A percentile compares a stretch with the other conserved stretches of the same genome.
Evolutionary conservation across 176 grass and related monocot genomes (phyloP).

Genomic region (Aegilops bicornis): DNA sequence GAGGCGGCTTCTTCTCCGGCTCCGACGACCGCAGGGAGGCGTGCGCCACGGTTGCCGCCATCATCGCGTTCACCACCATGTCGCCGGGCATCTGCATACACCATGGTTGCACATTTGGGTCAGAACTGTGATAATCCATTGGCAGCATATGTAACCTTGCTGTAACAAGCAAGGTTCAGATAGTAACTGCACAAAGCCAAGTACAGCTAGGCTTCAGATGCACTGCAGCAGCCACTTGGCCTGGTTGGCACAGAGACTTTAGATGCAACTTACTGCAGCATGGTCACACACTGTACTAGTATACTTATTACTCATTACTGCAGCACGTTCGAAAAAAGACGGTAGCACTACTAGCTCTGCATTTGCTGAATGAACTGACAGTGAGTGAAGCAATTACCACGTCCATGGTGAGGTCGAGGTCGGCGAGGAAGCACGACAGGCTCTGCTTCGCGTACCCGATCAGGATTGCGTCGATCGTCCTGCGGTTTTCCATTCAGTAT

Average conservation of each 20-base stretch:
- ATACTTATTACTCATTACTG: background rate
- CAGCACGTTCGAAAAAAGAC: background rate
- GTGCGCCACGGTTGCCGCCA: slow-evolving; percentile 45
- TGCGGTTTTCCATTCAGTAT: background rate
- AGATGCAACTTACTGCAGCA: background rate
- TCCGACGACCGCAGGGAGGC: background rate
- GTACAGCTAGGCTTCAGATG: background rate
- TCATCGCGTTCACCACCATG: slow-evolving; percentile 95
- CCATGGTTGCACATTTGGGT: background rate
- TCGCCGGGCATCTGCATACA: slow-evolving; percentile 69
- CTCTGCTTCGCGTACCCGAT: slow-evolving; percentile 70
- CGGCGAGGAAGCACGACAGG: slow-evolving; percentile 74
- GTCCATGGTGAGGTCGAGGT: slow-evolving; percentile 72
- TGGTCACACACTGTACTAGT: background rate
- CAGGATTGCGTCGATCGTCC: slow-evolving; percentile 72
- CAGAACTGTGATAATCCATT: background rate
- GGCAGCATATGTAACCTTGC: background rate
- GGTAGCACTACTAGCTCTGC: background rate
- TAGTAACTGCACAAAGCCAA: background rate
- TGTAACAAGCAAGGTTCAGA: background rate
- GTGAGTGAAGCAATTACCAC: slow-evolving; percentile 34
- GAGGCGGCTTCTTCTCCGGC: background rate
- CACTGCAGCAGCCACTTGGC: background rate
- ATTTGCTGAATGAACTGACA: no score
- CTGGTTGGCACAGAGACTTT: background rate